Percentiles rank a stretch among this genome's conserved stretches.
phyloP scores from a whole-genome alignment of 257 asterid genomes.

The Mitragyna speciosa region DNA sequence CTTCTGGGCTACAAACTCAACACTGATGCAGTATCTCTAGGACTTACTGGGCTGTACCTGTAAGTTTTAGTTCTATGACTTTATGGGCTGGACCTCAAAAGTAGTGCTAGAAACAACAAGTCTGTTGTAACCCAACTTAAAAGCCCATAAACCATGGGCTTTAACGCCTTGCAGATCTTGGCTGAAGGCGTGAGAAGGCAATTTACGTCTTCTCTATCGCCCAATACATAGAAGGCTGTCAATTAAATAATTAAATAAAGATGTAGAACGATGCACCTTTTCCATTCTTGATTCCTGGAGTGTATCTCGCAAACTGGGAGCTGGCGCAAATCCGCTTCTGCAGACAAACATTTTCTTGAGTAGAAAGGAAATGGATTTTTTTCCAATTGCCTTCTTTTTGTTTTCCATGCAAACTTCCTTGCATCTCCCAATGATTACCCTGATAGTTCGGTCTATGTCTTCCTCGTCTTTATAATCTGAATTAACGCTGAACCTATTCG shows the following conservation, averaged over 20 bases:
- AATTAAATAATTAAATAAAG: background rate
- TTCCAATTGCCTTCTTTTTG: constrained; percentile 55
- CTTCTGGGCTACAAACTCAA: background rate
- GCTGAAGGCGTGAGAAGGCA: too few relatives aligned
- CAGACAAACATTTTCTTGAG: constrained; percentile 86
- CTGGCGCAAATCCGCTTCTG: constrained; percentile 57
- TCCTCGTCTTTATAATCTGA: constrained; percentile 65
- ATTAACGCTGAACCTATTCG: constrained; percentile 50
- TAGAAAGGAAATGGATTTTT: constrained; percentile 68
- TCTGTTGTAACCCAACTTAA: too few relatives aligned
- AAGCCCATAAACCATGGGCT: too few relatives aligned
- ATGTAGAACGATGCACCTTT: constrained; percentile 50
- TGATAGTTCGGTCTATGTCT: constrained; percentile 83
- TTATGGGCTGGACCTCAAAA: background rate
- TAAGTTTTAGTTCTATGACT: background rate
- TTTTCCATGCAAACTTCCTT: constrained; percentile 65
- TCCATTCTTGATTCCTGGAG: constrained; percentile 93
- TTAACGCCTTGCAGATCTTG: too few relatives aligned
- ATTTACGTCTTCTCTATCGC: background rate
- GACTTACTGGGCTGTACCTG: background rate
- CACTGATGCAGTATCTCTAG: background rate
- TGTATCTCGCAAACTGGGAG: constrained; percentile 68
- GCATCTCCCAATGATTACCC: constrained; percentile 84
- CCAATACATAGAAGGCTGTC: background rate
- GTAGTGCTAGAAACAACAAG: too few relatives aligned